Percentiles rank a stretch among this genome's conserved stretches.
These are phyloP conservation scores for Przewalskia tangutica DNA, from an alignment of 257 asterid genomes.

Conservation along the genomic window DNA sequence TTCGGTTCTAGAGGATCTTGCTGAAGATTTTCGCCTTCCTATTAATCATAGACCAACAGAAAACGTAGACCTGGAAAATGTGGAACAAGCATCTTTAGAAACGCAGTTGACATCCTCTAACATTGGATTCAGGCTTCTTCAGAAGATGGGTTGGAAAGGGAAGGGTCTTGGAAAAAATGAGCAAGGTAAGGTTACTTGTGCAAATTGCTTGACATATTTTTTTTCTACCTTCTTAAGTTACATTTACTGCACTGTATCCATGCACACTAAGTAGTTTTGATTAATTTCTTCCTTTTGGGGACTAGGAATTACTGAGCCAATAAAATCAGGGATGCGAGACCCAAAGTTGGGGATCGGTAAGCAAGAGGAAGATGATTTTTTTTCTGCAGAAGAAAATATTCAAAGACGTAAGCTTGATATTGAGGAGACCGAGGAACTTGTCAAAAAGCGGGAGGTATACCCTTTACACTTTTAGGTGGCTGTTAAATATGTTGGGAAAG, in stretches of 20 bases:
- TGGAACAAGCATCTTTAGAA: slow-evolving; percentile 94
- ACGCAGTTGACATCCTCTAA: slow-evolving; percentile 68
- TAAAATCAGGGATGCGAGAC: slow-evolving; percentile 90
- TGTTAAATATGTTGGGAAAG: slow-evolving; percentile 18
- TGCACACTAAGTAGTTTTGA: neutral
- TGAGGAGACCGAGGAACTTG: slow-evolving; percentile 87
- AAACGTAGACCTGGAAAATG: slow-evolving; percentile 79
- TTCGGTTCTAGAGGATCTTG: slow-evolving; percentile 78
- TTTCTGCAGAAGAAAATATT: slow-evolving; percentile 95
- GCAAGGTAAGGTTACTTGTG: slow-evolving; percentile 47
- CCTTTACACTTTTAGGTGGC: slow-evolving; percentile 16
- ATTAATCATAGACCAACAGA: slow-evolving; percentile 73
- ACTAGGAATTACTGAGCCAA: slow-evolving; percentile 85
- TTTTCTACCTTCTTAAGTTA: neutral
- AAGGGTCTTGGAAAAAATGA: slow-evolving; percentile 97
- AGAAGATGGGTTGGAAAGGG: slow-evolving; percentile 99
- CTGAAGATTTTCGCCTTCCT: slow-evolving; percentile 87
- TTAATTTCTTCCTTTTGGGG: neutral
- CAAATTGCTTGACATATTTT: neutral
- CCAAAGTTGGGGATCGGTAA: slow-evolving; percentile 91
- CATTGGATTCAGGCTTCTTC: slow-evolving; percentile 85
- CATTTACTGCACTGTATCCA: neutral
- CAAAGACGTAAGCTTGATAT: slow-evolving; percentile 90
- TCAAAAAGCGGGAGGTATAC: slow-evolving; percentile 94
- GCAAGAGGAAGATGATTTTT: slow-evolving; percentile 96